Conservation (phyloP, 495 filamentous ascomycete species). For the Rhizodiscina lignyota region DNA sequence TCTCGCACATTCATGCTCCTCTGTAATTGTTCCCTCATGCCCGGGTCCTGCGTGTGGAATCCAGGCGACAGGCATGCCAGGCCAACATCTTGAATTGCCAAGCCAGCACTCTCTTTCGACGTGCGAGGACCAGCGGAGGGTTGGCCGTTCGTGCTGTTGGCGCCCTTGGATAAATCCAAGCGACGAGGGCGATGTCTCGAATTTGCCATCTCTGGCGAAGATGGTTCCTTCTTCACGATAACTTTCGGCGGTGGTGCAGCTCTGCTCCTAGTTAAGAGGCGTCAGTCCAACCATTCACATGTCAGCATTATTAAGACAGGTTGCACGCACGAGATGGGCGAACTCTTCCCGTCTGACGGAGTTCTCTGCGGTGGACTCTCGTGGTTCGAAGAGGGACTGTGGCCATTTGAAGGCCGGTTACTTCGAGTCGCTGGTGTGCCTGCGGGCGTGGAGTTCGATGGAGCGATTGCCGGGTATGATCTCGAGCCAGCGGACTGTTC, state of each 20-base stretch:
- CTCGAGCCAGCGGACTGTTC: slow-evolving; percentile 7
- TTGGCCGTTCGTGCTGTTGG: slow-evolving; percentile 37
- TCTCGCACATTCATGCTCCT: slow-evolving; percentile 86
- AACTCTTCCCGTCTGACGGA: too few species aligned
- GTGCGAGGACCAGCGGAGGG: slow-evolving; percentile 59
- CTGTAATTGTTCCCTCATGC: slow-evolving; percentile 88
- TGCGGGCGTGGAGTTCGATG: slow-evolving; percentile 12
- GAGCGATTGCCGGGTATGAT: slow-evolving; percentile 17
- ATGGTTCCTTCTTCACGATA: slow-evolving; percentile 90
- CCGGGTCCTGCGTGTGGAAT: slow-evolving; percentile 90
- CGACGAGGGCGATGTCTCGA: slow-evolving; percentile 72
- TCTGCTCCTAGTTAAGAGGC: slow-evolving; percentile 19
- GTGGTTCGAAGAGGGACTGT: slow-evolving; percentile 14
- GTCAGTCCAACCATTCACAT: too few species aligned
- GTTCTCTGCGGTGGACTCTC: too few species aligned
- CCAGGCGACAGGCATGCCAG: slow-evolving; percentile 89
- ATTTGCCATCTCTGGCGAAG: slow-evolving; percentile 57
- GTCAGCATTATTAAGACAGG: too few species aligned
- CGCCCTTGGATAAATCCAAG: slow-evolving; percentile 53
- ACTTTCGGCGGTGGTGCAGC: slow-evolving; percentile 49
- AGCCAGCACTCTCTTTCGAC: slow-evolving; percentile 49
- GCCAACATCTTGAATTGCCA: slow-evolving; percentile 81
- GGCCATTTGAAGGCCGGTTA: slow-evolving; percentile 6
- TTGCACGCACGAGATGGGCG: too few species aligned
- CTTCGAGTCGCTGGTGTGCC: slow-evolving; percentile 11